phyloP scores from a whole-genome alignment of 2,329 filamentous ascomycete genomes.

The Metarhizium sp. region DNA sequence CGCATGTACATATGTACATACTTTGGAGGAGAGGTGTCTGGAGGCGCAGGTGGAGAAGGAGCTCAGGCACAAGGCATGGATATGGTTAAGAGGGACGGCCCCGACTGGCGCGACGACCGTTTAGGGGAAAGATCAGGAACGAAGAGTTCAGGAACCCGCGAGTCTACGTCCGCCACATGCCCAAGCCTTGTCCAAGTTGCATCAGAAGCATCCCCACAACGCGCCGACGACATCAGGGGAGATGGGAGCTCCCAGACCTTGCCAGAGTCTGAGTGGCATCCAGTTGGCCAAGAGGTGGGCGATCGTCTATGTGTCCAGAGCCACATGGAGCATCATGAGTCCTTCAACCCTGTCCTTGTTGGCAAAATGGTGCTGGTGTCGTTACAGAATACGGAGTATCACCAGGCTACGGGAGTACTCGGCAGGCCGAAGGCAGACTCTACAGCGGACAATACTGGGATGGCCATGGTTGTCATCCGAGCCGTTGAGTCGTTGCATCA shows the following conservation, averaged over 20 bases:
- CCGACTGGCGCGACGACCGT: conserved; percentile 1
- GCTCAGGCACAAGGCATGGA: conserved; percentile 1
- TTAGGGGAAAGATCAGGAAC: conserved; percentile 6
- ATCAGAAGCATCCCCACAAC: background rate
- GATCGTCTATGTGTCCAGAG: background rate
- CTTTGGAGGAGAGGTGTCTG: background rate
- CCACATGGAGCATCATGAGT: background rate
- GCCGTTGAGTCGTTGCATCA: background rate
- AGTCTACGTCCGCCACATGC: background rate
- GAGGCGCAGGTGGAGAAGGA: background rate
- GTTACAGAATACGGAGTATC: background rate
- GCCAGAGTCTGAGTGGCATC: background rate
- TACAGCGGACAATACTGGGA: background rate
- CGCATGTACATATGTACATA: no score
- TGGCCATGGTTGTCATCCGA: background rate
- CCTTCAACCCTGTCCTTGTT: background rate
- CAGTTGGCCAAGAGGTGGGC: background rate
- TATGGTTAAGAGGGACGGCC: background rate
- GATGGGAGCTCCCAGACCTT: background rate
- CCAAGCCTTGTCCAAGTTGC: background rate
- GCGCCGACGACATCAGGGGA: background rate
- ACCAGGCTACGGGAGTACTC: background rate
- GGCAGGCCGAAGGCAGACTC: background rate
- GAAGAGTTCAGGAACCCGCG: conserved; percentile 4
- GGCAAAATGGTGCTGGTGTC: background rate